Evolutionary conservation across 1,139 yeast species (phyloP), one percentile per base, ranked within the genome.

Genomic region (Komagataea norvegica): DNA sequence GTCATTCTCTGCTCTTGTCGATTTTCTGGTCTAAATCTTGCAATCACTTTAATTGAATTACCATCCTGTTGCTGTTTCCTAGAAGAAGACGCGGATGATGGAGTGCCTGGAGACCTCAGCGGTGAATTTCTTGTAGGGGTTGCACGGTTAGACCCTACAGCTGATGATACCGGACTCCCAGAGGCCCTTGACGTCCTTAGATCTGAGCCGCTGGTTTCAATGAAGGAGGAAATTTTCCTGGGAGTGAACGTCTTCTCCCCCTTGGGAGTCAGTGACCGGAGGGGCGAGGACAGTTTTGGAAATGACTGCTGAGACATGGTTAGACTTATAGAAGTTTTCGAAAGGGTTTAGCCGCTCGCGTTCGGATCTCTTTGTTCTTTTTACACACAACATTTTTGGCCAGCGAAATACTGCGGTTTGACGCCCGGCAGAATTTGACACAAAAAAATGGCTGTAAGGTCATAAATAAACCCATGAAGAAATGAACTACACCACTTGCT

Each of bases 1-100:
- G 42, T 30, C 44, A 46, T 29, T n/a, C 50, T 41, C 22, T 36
- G 26, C 43, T 74, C 79, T 2, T 40, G 15, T 1, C 52, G 60
- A 38, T 58, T 65, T 22, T 62, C 62, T 3, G 89, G 87, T 36
- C 87, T 61, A 50, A 82, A 73, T 41, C 91, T 64, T 36, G 83
- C 82, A 18, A 80, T 65, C 15, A 82, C 89, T 48, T 75, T 77
- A 53, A 81, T 76, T 47, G 70, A 69, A 33, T 58, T 56, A 19
- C 33, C 37, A 29, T 45, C 37, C n/a, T n/a, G 14, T 7, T 22
- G 25, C 19, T 27, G 23, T 2, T 11, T 8, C 11, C 24, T 21
- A 21, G 8, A 8, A 8, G 8, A 11, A 21, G 24, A 21, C 11
- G 24, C 14, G 8, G 22, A 27, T 3, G 15, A 7, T 11, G 36